These are phyloP conservation scores for Flaveria ramosissima DNA, from an alignment of 129 eudicot species.

Conservation along the genomic window DNA sequence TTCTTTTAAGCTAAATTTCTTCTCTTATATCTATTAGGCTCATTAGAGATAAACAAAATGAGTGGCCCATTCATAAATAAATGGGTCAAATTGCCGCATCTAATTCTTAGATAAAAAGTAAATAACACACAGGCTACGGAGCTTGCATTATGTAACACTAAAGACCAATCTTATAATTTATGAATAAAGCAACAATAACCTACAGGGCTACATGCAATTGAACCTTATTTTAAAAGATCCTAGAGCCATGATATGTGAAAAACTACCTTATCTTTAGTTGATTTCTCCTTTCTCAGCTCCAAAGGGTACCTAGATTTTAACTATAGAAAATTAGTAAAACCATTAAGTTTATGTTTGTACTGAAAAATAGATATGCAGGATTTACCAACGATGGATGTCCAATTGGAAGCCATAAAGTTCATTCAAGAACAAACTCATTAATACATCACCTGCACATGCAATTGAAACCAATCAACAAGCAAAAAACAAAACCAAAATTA, in stretches of 20 bases:
- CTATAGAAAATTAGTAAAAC: constrained; percentile 12
- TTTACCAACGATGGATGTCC: constrained; percentile 92
- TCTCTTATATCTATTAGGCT: too few species aligned
- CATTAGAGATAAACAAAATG: too few species aligned
- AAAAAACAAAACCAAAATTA: constrained; percentile 4
- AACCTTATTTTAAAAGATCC: background rate
- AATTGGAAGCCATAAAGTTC: constrained; percentile 94
- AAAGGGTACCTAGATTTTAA: constrained; percentile 67
- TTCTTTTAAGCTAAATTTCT: background rate
- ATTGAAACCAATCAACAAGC: constrained; percentile 15
- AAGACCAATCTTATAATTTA: background rate
- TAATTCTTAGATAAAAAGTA: too few species aligned
- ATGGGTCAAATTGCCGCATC: background rate
- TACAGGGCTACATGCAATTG: background rate
- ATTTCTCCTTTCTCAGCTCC: constrained; percentile 95
- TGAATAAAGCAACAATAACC: background rate
- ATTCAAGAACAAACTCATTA: constrained; percentile 92
- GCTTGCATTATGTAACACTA: background rate
- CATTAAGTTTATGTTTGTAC: background rate
- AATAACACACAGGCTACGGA: constrained; percentile 10
- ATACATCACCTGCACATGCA: constrained; percentile 68
- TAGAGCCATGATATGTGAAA: constrained; percentile 22
- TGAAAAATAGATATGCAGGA: background rate
- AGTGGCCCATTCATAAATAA: background rate
- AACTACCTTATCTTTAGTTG: constrained; percentile 83